Evolutionary conservation across 768 basidiomycete species (phyloP).

Genomic region (Kwoniella dendrophila): DNA sequence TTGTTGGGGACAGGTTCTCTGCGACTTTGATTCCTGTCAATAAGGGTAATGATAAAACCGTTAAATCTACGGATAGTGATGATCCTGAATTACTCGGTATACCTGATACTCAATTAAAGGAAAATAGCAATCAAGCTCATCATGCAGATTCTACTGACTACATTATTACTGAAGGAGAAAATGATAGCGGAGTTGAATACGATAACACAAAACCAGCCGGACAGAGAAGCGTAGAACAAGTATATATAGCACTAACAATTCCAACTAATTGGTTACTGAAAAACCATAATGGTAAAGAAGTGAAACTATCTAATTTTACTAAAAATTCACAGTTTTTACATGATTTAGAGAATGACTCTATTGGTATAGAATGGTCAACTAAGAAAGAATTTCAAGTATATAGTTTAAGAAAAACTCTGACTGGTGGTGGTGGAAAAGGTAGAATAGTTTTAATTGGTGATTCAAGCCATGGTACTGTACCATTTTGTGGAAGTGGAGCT

Average conservation of each 20-base stretch:
- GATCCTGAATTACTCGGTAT: no score
- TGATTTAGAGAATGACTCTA: constrained; percentile 5
- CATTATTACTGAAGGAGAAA: background rate
- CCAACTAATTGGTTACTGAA: constrained; percentile 8
- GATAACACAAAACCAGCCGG: background rate
- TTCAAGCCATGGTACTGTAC: constrained; percentile 31
- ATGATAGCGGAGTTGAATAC: background rate
- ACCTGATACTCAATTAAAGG: background rate
- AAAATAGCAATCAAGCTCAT: background rate
- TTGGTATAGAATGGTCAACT: background rate
- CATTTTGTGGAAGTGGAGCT: constrained; percentile 34
- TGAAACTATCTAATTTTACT: background rate
- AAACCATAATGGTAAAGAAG: background rate
- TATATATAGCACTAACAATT: no score
- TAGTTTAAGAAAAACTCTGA: constrained; percentile 14
- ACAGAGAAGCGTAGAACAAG: background rate
- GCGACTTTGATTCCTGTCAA: constrained; percentile 24
- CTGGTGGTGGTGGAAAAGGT: constrained; percentile 20
- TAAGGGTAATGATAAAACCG: background rate
- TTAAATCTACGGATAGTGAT: no score
- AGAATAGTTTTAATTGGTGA: constrained; percentile 35
- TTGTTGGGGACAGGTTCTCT: constrained; percentile 25
- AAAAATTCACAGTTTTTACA: constrained; percentile 10
- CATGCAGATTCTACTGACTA: background rate
- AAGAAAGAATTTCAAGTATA: constrained; percentile 4